Conservation (phyloP, 306 rosid genomes). For the Cucurbita ficifolia region DNA sequence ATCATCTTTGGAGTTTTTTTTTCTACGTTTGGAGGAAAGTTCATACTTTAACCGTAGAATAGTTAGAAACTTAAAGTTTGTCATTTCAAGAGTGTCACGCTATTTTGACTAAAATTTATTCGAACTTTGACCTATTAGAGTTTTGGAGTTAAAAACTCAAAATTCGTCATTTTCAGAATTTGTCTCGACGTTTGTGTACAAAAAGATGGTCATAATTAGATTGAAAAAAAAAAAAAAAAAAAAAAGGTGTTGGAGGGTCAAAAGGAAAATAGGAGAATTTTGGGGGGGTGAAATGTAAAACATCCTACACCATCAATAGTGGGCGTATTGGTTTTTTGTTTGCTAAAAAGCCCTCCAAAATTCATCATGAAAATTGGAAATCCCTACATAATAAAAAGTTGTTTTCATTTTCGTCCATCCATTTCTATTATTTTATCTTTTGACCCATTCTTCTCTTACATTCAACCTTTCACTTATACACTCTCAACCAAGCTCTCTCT, state of each 20-base stretch:
- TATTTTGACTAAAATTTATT: too few species aligned
- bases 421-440: constrained; percentile 17
- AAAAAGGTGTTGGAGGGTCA: not conserved
- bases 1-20: too few species aligned
- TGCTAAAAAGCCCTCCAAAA: not conserved
- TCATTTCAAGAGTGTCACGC: too few species aligned
- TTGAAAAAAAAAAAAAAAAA: not conserved
- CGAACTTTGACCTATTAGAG: too few species aligned
- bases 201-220: not conserved
- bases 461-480: too few species aligned
- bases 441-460: not conserved
- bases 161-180: too few species aligned
- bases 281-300: not conserved
- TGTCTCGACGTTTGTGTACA: too few species aligned
- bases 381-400: constrained; percentile 5
- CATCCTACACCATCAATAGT: constrained; percentile 23
- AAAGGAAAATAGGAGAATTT: not conserved
- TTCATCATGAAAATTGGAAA: not conserved
- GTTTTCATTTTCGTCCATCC: constrained; percentile 22
- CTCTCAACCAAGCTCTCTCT: too few species aligned
- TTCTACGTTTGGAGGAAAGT: too few species aligned
- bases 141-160: too few species aligned
- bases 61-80: too few species aligned
- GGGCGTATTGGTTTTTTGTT: constrained; percentile 1
- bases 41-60: too few species aligned